Base-by-base conservation (phyloP, 495 filamentous ascomycete genomes). In the Xylaria venustula region DNA sequence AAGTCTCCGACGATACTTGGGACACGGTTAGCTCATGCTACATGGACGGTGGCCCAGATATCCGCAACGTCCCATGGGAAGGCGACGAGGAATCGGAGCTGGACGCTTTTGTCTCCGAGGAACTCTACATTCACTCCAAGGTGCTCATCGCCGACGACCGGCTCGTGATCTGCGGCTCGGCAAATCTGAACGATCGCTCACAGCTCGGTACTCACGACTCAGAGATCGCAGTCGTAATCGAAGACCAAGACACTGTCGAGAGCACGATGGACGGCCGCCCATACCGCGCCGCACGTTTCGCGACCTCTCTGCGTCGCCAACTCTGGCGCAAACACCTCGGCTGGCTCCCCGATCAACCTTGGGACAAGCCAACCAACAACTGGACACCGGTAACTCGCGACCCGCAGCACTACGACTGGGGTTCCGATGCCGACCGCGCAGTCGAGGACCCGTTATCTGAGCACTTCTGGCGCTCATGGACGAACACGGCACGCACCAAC, bases 121-220 rank as follows among this genome's bases (percentile, higher is more conserved):
- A 96, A 74, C 87, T 98, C 22, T 98, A 98, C 72, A 87, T 97
- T 59, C 93, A 98, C 77, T 87, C 87, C 66, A 98, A 98, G 80
- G 83, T 97, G 36, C 84, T 97, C 63, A 93, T 98, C 70, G 93
- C 93, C 54, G 93, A 98, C 68, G 93, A 98, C 74, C 83, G 85
- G 6, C 76, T 91, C 51, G 93, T 92, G 28, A 93, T 98, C 71
- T 91, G 89, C 74, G 93, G 93, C 49, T 93, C 90, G 0, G 93
- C 93, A 34, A 98, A 98, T 73, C 74, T 98, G 42, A 98, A 98
- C 75, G 93, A 98, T 74, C 89, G 93, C 62, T 93, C 90, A 20
- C 93, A 98, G 73, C 82, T 96, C 15, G 93, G 93, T 17, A 80
- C 83, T 56, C 91, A 94, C 75, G 91, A 96, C 74, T 90, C 87